A percentile compares a stretch with the other conserved stretches of the same genome.
phyloP scores from a whole-genome alignment of 805 yeast species.

The Nakazawaea laoshanensis region DNA sequence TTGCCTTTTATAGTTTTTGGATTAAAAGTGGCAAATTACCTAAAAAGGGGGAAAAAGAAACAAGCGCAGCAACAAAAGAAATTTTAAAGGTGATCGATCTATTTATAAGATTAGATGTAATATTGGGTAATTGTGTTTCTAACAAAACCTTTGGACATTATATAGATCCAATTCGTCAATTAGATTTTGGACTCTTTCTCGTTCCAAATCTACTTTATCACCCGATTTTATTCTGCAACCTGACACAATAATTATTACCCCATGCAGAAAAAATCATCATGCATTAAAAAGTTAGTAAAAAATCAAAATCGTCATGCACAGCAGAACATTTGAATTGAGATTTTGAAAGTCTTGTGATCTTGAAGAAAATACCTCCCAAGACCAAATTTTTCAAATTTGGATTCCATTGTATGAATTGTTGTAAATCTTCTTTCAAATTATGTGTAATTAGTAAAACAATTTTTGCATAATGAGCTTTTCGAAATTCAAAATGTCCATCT shows the following conservation, averaged over 20 bases:
- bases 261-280: too few relatives aligned
- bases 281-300: not conserved
- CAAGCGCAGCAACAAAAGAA: constrained; percentile 1
- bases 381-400: constrained; percentile 13
- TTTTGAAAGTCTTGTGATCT: constrained; percentile 2
- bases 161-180: too few relatives aligned
- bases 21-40: not conserved
- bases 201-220: too few relatives aligned
- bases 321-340: constrained; percentile 9
- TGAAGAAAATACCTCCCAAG: constrained; percentile 17
- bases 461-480: constrained; percentile 10
- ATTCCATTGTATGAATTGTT: constrained; percentile 11
- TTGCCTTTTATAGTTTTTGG: too few relatives aligned
- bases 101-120: too few relatives aligned
- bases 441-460: constrained; percentile 15
- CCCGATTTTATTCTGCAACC: too few relatives aligned
- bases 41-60: not conserved
- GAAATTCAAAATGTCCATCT: constrained; percentile 12
- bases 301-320: constrained; percentile 15
- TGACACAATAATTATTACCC: too few relatives aligned
- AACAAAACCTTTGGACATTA: too few relatives aligned
- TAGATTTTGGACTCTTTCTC: too few relatives aligned
- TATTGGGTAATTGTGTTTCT: too few relatives aligned
- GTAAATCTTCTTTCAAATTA: constrained; percentile 15
- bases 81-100: too few relatives aligned